These are phyloP conservation scores for Exophiala spinifera DNA, from an alignment of 2,329 filamentous ascomycete species.

Conservation along the genomic window DNA sequence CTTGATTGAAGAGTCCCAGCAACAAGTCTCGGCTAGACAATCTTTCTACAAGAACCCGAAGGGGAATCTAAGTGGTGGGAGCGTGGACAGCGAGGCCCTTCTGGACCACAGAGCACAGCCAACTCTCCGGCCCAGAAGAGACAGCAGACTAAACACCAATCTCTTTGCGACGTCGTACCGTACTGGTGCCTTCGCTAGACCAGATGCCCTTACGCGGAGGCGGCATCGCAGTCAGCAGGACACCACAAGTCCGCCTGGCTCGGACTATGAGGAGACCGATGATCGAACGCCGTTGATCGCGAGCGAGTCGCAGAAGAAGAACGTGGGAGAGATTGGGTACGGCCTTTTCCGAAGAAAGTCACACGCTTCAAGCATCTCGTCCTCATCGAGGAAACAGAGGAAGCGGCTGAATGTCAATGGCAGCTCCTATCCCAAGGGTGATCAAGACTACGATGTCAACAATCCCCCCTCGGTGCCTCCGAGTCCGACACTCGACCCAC, in stretches of 20 bases:
- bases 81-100: slow-evolving; percentile 82
- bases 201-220: slow-evolving; percentile 9
- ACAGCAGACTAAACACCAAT: slow-evolving; percentile 37
- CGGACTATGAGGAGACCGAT: slow-evolving; percentile 12
- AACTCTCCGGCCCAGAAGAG: slow-evolving; percentile 62
- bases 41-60: slow-evolving; percentile 55
- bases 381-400: slow-evolving; percentile 17
- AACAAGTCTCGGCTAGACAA: slow-evolving; percentile 38
- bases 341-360: slow-evolving; percentile 26
- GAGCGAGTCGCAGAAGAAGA: slow-evolving; percentile 28
- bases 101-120: slow-evolving; percentile 75
- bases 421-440: slow-evolving; percentile 23
- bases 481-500: slow-evolving; percentile 54
- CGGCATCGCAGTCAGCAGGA: slow-evolving; percentile 16
- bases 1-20: slow-evolving; percentile 31
- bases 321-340: slow-evolving; percentile 19
- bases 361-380: slow-evolving; percentile 23
- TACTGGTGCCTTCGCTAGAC: slow-evolving; percentile 3
- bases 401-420: slow-evolving; percentile 11
- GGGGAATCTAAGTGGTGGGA: slow-evolving; percentile 72
- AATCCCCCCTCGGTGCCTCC: slow-evolving; percentile 62
- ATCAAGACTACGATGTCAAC: slow-evolving; percentile 58
- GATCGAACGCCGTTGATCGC: slow-evolving; percentile 57
- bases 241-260: slow-evolving; percentile 6
- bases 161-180: slow-evolving; percentile 20